Evolutionary conservation across 1,284 basidiomycete genomes (phyloP), one percentile per base, ranked within the genome.

Genomic region (Fomitopsis pinicola): DNA sequence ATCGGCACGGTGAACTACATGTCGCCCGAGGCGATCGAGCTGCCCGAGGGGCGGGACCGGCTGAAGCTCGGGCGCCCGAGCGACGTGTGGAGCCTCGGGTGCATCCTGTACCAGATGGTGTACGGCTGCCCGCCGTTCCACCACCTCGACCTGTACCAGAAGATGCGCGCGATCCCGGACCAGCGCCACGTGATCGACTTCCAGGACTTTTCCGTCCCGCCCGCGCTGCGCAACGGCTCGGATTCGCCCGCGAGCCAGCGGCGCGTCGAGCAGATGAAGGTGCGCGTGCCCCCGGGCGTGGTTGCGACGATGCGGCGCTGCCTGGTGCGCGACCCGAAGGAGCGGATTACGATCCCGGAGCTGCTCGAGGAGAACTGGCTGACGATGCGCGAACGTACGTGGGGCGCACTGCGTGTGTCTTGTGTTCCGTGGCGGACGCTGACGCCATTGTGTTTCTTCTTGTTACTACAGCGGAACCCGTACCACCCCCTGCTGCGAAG

Each of bases 91-190:
- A 97, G 95, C 2, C 79, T 99, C 1, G 97, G 97, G 0, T 98
- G 95, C 74, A 99, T 99, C 68, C 82, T 99, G 30, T 98, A 98
- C 77, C 97, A 91, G 74, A 98, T 99, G 95, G 86, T 98, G 14
- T 99, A 98, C 72, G 95, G 95, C 10, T 85, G 87, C 22, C 92
- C 95, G 0, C 97, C 97, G 1, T 99, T 99, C 79, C 89, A 94
- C 46, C 86, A 91, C 65, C 82, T 97, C 26, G 82, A 85, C 0
- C 84, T 94, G 42, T 88, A 89, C 60, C 90, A 92, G 67, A 96
- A 95, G 77, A 90, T 96, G 85, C 89, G 89, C 66, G 89, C 89
- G 7, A 97, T 97, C 64, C 90, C 92, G 5, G 90, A 95, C 73
- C 77, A 80, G 7, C 76, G 78, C 4, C 81, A 93, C 67, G 74